A percentile compares a stretch with the other conserved stretches of the same genome.
Conservation (phyloP, 129 eudicot genomes). For the Silybum marianum region DNA sequence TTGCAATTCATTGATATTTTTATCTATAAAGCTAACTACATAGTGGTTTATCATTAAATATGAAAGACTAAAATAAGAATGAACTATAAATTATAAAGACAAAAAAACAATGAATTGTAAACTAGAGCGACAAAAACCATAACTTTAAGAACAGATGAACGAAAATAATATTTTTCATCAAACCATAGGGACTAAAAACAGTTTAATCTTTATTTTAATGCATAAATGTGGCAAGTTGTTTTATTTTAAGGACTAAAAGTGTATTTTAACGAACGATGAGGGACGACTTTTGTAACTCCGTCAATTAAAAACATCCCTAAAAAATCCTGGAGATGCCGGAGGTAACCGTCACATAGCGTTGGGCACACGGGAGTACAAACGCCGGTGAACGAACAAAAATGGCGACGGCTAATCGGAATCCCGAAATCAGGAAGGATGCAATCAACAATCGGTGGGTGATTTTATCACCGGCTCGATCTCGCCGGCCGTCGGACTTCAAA, state of each 20-base stretch:
- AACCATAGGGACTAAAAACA: background rate
- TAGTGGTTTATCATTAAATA: too few relatives aligned
- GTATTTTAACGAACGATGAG: background rate
- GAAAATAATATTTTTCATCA: too few relatives aligned
- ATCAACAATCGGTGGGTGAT: slow-evolving; percentile 79
- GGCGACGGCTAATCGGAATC: slow-evolving; percentile 41
- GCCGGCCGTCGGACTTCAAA: slow-evolving; percentile 89
- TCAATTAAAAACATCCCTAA: background rate
- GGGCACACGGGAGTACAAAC: slow-evolving; percentile 7
- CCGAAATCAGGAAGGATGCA: slow-evolving; percentile 74
- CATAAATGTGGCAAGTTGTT: too few relatives aligned
- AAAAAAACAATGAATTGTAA: too few relatives aligned
- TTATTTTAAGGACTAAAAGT: background rate
- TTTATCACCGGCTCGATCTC: slow-evolving; percentile 88
- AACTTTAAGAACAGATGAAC: too few relatives aligned
- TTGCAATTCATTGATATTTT: too few relatives aligned
- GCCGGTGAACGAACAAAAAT: slow-evolving; percentile 22
- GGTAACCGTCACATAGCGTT: slow-evolving; percentile 19
- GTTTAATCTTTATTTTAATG: too few relatives aligned
- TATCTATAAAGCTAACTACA: background rate
- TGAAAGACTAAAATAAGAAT: background rate
- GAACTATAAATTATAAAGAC: too few relatives aligned
- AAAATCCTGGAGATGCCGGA: background rate
- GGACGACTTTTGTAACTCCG: background rate
- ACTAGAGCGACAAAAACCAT: background rate